Evolutionary conservation across 257 asterid genomes (phyloP).

Genomic region (Gynochthodes officinalis): DNA sequence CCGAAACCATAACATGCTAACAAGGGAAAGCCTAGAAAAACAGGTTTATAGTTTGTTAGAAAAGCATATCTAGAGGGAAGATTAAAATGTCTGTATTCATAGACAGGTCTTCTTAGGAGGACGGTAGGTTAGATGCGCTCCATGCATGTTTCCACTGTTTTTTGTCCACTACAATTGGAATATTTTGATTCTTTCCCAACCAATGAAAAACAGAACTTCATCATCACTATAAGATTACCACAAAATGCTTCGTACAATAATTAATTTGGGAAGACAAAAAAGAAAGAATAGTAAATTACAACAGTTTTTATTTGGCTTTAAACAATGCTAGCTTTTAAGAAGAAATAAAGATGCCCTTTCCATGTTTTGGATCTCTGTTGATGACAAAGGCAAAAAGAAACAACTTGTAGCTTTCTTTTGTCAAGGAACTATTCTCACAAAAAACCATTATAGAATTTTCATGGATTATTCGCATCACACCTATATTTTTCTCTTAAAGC

Average conservation of each 20-base stretch:
- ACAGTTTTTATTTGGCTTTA: background rate
- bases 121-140: slow-evolving; percentile 7
- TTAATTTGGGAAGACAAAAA: background rate
- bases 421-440: background rate
- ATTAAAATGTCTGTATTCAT: background rate
- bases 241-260: too few species aligned
- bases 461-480: background rate
- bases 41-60: too few species aligned
- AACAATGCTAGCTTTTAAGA: background rate
- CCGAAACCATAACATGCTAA: background rate
- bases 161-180: slow-evolving; percentile 11
- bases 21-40: too few species aligned
- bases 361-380: background rate
- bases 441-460: background rate
- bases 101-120: background rate
- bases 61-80: background rate
- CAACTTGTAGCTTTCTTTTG: background rate
- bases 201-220: too few species aligned
- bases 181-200: too few species aligned
- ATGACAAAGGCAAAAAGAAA: slow-evolving; percentile 1
- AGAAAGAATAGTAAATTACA: background rate
- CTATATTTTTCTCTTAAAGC: background rate
- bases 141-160: background rate
- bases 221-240: too few species aligned
- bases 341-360: slow-evolving; percentile 7